phyloP scores from a whole-genome alignment of 2,329 filamentous ascomycete genomes.

The Gnomoniopsis smithogilvyi region DNA sequence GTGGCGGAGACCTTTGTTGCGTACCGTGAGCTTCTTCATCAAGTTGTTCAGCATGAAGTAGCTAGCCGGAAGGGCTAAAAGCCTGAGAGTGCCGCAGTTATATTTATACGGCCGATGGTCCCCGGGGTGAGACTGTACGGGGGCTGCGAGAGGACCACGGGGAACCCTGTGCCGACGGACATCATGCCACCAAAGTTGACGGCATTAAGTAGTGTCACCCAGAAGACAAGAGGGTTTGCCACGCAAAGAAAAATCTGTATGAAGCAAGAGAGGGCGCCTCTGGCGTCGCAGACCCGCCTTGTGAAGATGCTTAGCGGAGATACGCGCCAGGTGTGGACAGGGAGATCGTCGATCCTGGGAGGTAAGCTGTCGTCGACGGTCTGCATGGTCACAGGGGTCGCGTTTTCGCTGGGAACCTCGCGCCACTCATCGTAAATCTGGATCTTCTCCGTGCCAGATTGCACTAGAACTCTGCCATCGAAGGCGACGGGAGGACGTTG shows the following conservation, averaged over 20 bases:
- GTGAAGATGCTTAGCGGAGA: slow-evolving; percentile 8
- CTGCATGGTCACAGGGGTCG: background rate
- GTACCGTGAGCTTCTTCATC: slow-evolving; percentile 22
- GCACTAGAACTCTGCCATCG: slow-evolving; percentile 35
- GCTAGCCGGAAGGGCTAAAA: slow-evolving; percentile 19
- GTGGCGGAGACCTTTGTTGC: slow-evolving; percentile 24
- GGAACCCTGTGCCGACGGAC: slow-evolving; percentile 22
- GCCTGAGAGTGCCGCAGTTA: slow-evolving; percentile 17
- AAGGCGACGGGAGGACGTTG: slow-evolving; percentile 37
- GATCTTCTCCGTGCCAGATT: slow-evolving; percentile 35
- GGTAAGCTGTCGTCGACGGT: slow-evolving; percentile 13
- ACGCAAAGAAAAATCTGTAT: slow-evolving; percentile 24
- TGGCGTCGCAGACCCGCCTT: slow-evolving; percentile 15
- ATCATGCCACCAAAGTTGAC: slow-evolving; percentile 24
- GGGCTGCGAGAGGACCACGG: slow-evolving; percentile 16
- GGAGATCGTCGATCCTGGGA: background rate
- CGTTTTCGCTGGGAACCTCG: slow-evolving; percentile 19
- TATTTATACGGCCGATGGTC: slow-evolving; percentile 13
- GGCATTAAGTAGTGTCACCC: slow-evolving; percentile 24
- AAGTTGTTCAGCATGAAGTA: slow-evolving; percentile 18
- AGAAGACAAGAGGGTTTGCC: slow-evolving; percentile 26
- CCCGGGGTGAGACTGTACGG: slow-evolving; percentile 18
- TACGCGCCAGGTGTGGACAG: slow-evolving; percentile 8
- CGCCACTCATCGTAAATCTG: slow-evolving; percentile 33
- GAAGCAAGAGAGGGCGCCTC: slow-evolving; percentile 18